Evolutionary conservation across 2,329 filamentous ascomycete species (phyloP).

Genomic region (Aureobasidium melanogenum): DNA sequence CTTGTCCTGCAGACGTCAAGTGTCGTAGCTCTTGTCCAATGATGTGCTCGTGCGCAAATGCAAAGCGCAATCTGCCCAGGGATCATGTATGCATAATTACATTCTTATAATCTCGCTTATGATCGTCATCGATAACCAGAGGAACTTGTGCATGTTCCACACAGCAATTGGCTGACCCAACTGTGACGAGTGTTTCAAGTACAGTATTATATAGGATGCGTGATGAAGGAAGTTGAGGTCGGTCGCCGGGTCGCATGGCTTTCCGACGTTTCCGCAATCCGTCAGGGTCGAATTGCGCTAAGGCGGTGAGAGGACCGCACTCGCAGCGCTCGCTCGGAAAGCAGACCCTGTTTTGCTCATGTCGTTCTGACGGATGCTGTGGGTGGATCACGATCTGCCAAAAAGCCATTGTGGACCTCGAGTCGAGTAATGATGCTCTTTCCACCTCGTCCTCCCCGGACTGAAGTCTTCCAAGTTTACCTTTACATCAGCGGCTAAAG

Average conservation of each 20-base stretch:
- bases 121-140: neutral
- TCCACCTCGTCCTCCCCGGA: neutral
- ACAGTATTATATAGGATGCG: neutral
- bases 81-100: neutral
- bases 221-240: too few species aligned
- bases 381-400: neutral
- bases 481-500: neutral
- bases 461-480: neutral
- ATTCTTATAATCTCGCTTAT: neutral
- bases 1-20: neutral
- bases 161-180: neutral
- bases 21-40: neutral
- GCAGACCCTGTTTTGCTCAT: neutral
- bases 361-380: neutral
- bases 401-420: neutral
- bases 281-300: neutral
- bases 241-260: neutral
- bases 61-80: neutral
- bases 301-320: neutral
- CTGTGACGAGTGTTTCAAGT: neutral
- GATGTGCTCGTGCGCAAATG: neutral
- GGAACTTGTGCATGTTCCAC: neutral
- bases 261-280: neutral
- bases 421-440: neutral
- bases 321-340: neutral